A percentile compares a stretch with the other conserved stretches of the same genome.
These are phyloP conservation scores for Verticillium dahliae DNA, from an alignment of 2,329 filamentous ascomycete genomes.

Conservation along the genomic window DNA sequence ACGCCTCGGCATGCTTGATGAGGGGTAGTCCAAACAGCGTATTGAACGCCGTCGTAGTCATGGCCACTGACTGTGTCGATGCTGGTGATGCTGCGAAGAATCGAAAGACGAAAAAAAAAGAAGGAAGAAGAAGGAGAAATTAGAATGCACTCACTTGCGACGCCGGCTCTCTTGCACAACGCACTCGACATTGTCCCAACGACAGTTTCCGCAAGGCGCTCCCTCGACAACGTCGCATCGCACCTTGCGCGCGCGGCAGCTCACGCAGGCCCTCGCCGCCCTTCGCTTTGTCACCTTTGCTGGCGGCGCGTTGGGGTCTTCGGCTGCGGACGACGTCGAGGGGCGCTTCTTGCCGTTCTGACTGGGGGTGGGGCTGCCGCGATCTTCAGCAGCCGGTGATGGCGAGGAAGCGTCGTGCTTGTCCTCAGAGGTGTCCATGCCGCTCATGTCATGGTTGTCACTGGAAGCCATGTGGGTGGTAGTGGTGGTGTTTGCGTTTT, in stretches of 20 bases:
- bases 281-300: conserved; percentile 64
- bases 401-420: not conserved
- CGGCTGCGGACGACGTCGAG: conserved; percentile 2
- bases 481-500: conserved; percentile 2
- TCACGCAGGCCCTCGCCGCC: conserved; percentile 86
- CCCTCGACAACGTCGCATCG: conserved; percentile 90
- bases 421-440: not conserved
- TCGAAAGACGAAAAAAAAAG: not conserved
- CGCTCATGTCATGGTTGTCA: not conserved
- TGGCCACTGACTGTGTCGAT: not conserved
- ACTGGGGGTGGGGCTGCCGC: conserved; percentile 1
- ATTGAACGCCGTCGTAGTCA: not conserved
- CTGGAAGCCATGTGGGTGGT: not conserved
- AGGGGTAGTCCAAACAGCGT: not conserved
- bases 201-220: conserved; percentile 81
- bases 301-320: conserved; percentile 15
- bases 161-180: conserved; percentile 75
- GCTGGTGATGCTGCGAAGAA: not conserved
- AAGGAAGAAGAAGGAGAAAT: not conserved
- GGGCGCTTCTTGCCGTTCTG: conserved; percentile 11
- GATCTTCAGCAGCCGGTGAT: not conserved
- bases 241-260: conserved; percentile 83
- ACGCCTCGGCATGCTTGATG: not conserved
- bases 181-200: conserved; percentile 73
- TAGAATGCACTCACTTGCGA: conserved; percentile 53